Conservation (phyloP, 2,329 filamentous ascomycete species). For the Fusarium newnesense region DNA sequence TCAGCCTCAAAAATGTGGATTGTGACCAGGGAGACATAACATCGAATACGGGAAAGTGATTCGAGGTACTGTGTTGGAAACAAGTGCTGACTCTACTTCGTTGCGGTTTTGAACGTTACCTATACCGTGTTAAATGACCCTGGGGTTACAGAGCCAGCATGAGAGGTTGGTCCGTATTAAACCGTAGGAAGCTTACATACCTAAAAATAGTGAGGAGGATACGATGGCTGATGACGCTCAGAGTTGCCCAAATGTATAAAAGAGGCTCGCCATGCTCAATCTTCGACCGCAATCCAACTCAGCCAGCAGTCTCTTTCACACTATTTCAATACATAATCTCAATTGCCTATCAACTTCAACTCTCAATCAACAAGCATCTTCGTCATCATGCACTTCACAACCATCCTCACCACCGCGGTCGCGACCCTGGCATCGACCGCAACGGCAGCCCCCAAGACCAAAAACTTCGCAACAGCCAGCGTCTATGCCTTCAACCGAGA, state of each 20-base stretch:
- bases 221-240: neutral
- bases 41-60: neutral
- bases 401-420: neutral
- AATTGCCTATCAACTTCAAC: accelerated
- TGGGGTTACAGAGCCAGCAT: neutral
- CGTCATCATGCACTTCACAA: neutral
- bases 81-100: neutral
- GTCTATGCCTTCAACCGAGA: neutral
- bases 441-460: neutral
- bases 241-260: neutral
- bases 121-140: accelerated
- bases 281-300: neutral
- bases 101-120: neutral
- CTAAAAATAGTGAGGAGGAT: neutral
- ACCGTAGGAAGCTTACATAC: neutral
- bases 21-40: neutral
- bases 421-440: neutral
- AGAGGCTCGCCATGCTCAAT: neutral
- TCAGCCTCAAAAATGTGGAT: neutral
- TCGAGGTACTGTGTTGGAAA: neutral
- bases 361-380: too few species aligned
- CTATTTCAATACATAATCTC: neutral
- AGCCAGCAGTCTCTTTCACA: neutral
- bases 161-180: accelerated
- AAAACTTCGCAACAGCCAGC: neutral